Evolutionary conservation across 106 monocot species (phyloP), one percentile per base, ranked within the genome.

Genomic region (Phalaenopsis aphrodite): DNA sequence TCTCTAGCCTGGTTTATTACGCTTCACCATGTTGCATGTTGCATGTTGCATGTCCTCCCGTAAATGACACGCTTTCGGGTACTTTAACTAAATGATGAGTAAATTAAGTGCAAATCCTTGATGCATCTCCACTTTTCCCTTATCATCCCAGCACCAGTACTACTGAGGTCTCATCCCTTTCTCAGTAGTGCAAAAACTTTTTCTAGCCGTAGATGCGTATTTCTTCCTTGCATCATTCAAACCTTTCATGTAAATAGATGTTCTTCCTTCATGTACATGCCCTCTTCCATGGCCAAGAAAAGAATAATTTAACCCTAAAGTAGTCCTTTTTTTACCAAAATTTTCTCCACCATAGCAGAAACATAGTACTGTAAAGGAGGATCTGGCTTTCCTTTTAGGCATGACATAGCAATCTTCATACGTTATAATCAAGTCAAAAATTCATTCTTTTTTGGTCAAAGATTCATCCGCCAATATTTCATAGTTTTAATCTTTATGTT

Each of bases 401-500:
- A 37, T 8, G 37, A 0, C 1, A 71, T 52, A 12, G 15, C 52
- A 10, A 52, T 52, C 52, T 12, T 52, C 52, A 52, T 10, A 48
- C 10, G 9, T 8, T 8, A 48, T 52, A 12, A 52, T 12, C 10
- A 52, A 52, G 52, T 14, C 52, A 52, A 52, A 52, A 15, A 43
- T 19, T 45, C 74, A 74, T 45, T 43, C 30, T 38, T 71, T 30
- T 36, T 19, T 43, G 74, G 74, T 74, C 74, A 74, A 74, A 74
- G 74, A 74, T 74, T 74, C 74, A 74, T 24, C 19, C 37, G 8
- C 42, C 74, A 74, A 74, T 6, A 74, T 41, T 45, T 74, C n/a
- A 43, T 1, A 43, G 19, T 8, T 43, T 43, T 4, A 41, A 43
- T 43, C 42, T 74, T 42, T 42, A 74, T 74, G 43, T 74, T 74